phyloP scores from a whole-genome alignment of 768 basidiomycete genomes.

The Lactarius hatsudake region DNA sequence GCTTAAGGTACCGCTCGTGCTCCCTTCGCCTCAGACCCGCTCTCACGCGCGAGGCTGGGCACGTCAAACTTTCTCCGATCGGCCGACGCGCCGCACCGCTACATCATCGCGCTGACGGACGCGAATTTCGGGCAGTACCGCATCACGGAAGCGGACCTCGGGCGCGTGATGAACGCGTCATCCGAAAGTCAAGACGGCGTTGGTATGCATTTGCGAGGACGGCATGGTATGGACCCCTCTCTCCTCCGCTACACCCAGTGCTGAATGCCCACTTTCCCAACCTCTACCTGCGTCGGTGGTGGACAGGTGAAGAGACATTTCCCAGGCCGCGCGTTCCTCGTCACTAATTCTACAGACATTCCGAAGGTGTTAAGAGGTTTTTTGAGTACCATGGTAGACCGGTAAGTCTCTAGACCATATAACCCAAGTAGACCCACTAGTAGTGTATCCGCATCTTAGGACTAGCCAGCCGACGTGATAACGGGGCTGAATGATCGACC shows the following conservation, averaged over 20 bases:
- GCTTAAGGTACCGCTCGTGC: too few relatives aligned
- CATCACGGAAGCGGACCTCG: slow-evolving; percentile 58
- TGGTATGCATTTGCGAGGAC: slow-evolving; percentile 60
- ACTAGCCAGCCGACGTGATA: too few relatives aligned
- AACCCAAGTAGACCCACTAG: too few relatives aligned
- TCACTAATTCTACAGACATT: slow-evolving; percentile 60
- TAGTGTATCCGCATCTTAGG: too few relatives aligned
- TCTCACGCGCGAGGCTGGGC: too few relatives aligned
- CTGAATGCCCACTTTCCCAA: background rate
- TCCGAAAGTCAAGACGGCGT: slow-evolving; percentile 43
- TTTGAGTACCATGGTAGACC: too few relatives aligned
- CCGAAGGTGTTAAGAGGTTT: slow-evolving; percentile 44
- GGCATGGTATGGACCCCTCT: slow-evolving; percentile 44
- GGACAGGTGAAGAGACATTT: slow-evolving; percentile 55
- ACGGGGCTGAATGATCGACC: too few relatives aligned
- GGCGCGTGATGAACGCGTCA: slow-evolving; percentile 54
- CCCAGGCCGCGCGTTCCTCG: slow-evolving; percentile 58
- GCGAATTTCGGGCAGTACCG: slow-evolving; percentile 64
- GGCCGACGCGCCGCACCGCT: slow-evolving; percentile 37
- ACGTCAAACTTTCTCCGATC: background rate
- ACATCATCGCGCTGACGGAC: slow-evolving; percentile 68
- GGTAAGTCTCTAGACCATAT: too few relatives aligned
- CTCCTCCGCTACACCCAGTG: background rate
- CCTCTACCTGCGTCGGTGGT: too few relatives aligned
- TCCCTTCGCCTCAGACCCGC: too few relatives aligned